Conservation (phyloP, 495 filamentous ascomycete genomes). For the Xylaria acuta region DNA sequence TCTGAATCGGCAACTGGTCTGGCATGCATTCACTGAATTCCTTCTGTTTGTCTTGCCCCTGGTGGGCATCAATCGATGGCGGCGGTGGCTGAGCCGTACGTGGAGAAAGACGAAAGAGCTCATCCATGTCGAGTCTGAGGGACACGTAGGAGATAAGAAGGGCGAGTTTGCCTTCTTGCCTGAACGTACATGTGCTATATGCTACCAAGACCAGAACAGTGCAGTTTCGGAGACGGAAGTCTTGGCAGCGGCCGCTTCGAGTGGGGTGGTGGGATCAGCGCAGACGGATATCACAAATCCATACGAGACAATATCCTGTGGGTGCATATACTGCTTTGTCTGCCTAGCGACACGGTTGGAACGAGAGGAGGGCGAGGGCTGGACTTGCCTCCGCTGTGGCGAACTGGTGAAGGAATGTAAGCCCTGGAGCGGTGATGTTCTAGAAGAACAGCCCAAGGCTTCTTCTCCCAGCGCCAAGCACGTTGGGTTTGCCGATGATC, state of each 20-base stretch:
- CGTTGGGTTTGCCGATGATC: slow-evolving; percentile 68
- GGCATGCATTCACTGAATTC: slow-evolving; percentile 99
- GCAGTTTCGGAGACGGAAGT: slow-evolving; percentile 71
- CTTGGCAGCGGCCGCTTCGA: slow-evolving; percentile 65
- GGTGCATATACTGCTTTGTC: slow-evolving; percentile 95
- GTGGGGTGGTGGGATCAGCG: slow-evolving; percentile 82
- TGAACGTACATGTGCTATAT: slow-evolving; percentile 96
- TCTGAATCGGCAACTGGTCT: slow-evolving; percentile 95
- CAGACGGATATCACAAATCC: slow-evolving; percentile 96
- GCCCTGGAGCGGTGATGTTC: slow-evolving; percentile 90
- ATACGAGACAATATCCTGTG: slow-evolving; percentile 89
- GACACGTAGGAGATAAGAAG: slow-evolving; percentile 57
- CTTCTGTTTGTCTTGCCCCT: slow-evolving; percentile 93
- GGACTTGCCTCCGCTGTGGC: slow-evolving; percentile 92
- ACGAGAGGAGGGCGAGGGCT: slow-evolving; percentile 93
- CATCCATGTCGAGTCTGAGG: slow-evolving; percentile 54
- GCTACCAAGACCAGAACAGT: slow-evolving; percentile 90
- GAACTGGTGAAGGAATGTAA: slow-evolving; percentile 85
- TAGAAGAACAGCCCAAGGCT: slow-evolving; percentile 59
- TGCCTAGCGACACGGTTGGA: slow-evolving; percentile 91
- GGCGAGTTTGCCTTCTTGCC: slow-evolving; percentile 87
- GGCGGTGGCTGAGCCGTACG: slow-evolving; percentile 81
- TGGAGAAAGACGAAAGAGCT: slow-evolving; percentile 78
- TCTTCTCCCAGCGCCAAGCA: slow-evolving; percentile 64
- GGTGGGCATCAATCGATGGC: slow-evolving; percentile 91